Evolutionary conservation across 345 rosid species (phyloP).

Genomic region (Adansonia digitata): DNA sequence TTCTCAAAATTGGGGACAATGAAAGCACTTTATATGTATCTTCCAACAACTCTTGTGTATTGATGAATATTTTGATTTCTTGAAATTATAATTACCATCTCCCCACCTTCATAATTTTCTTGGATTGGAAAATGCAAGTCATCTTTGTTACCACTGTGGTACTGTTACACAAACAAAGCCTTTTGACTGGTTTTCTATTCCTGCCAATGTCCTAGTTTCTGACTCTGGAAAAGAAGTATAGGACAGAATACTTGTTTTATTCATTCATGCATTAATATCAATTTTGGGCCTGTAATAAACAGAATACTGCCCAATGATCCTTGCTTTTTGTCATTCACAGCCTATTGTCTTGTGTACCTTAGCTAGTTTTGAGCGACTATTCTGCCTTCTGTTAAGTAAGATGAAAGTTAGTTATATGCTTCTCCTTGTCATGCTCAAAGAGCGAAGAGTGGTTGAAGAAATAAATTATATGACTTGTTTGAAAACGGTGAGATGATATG

Average conservation of each 20-base stretch:
- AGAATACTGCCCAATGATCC: not conserved
- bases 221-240: not conserved
- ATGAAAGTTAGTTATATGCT: not conserved
- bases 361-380: not conserved
- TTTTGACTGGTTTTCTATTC: conserved; percentile 4
- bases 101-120: not conserved
- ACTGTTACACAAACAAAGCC: conserved; percentile 9
- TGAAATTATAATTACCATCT: not conserved
- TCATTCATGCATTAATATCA: not conserved
- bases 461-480: not conserved
- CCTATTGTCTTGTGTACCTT: not conserved
- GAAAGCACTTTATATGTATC: not conserved
- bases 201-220: not conserved
- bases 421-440: conserved; percentile 2
- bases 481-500: not conserved
- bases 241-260: not conserved
- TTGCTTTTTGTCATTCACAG: not conserved
- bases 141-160: not conserved
- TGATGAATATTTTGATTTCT: not conserved
- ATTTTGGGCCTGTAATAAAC: not conserved
- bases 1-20: not conserved
- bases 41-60: not conserved
- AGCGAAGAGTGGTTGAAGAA: not conserved
- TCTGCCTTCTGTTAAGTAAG: not conserved
- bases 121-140: not conserved